Evolutionary conservation across 2,329 filamentous ascomycete species (phyloP).

Genomic region (Trematosphaeria pertusa): DNA sequence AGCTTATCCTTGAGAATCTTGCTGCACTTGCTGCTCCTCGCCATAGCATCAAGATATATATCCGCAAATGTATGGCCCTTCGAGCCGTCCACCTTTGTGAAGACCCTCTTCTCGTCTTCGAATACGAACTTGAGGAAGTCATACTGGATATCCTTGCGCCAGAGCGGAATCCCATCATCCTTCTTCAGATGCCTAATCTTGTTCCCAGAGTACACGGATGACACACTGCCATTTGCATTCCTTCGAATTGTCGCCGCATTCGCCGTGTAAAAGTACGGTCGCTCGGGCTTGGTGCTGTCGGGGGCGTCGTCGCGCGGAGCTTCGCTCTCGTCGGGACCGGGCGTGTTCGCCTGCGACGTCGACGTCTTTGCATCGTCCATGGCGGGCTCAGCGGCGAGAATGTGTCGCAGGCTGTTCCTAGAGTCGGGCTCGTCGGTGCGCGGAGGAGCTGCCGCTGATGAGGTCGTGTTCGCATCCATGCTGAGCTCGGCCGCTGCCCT

Average conservation of each 20-base stretch:
- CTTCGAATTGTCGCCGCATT: constrained; percentile 62
- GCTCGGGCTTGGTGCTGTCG: constrained; percentile 34
- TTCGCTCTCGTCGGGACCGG: constrained; percentile 42
- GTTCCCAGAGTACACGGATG: constrained; percentile 71
- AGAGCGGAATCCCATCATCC: constrained; percentile 85
- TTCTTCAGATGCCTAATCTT: constrained; percentile 89
- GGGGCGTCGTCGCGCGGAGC: constrained; percentile 31
- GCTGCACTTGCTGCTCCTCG: constrained; percentile 97
- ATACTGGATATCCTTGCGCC: constrained; percentile 87
- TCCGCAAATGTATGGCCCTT: constrained; percentile 83
- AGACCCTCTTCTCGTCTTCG: constrained; percentile 76
- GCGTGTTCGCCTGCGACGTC: constrained; percentile 37
- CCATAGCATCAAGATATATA: constrained; percentile 98
- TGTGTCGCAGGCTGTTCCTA: constrained; percentile 49
- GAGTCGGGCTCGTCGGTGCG: constrained; percentile 46
- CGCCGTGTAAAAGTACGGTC: constrained; percentile 55
- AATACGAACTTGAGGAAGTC: constrained; percentile 84
- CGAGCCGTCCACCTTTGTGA: constrained; percentile 87
- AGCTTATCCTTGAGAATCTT: constrained; percentile 98
- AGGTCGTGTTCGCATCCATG: constrained; percentile 27
- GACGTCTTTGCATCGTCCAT: constrained; percentile 44
- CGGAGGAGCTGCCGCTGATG: constrained; percentile 22
- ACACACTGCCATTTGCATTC: constrained; percentile 70
- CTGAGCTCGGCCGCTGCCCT: constrained; percentile 10
- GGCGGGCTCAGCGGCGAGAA: constrained; percentile 43